These are phyloP conservation scores for Fusarium nanum DNA, from an alignment of 2,329 filamentous ascomycete genomes.

Conservation along the genomic window DNA sequence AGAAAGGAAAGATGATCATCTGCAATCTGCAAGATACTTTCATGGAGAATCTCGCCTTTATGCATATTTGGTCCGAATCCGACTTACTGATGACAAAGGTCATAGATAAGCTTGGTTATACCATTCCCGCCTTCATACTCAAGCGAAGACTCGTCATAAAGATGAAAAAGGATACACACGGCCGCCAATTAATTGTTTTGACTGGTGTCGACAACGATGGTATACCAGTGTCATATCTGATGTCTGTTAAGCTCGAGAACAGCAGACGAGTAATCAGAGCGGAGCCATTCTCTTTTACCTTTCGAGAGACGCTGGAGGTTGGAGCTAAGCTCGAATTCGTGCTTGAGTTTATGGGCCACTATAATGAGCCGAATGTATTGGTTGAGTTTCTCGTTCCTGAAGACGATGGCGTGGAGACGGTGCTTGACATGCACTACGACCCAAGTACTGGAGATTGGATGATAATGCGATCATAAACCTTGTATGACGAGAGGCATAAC, in stretches of 20 bases:
- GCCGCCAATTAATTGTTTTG: slow-evolving; percentile 46
- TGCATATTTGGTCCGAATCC: slow-evolving; percentile 52
- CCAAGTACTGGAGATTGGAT: slow-evolving; percentile 27
- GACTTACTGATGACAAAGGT: slow-evolving; percentile 56
- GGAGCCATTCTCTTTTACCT: slow-evolving; percentile 55
- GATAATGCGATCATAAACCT: background rate
- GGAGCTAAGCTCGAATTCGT: slow-evolving; percentile 51
- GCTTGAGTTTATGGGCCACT: slow-evolving; percentile 61
- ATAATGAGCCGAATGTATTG: slow-evolving; percentile 55
- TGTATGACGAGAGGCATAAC: too few species aligned
- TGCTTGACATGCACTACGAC: slow-evolving; percentile 31
- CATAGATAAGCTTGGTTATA: slow-evolving; percentile 54
- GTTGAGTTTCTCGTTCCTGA: slow-evolving; percentile 1
- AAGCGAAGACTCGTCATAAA: slow-evolving; percentile 50
- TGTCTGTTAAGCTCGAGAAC: slow-evolving; percentile 54
- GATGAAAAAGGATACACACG: slow-evolving; percentile 36
- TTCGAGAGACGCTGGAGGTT: slow-evolving; percentile 46
- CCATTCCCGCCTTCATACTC: slow-evolving; percentile 55
- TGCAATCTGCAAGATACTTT: slow-evolving; percentile 61
- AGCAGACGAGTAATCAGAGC: slow-evolving; percentile 50
- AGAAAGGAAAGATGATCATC: slow-evolving; percentile 53
- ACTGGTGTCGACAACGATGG: slow-evolving; percentile 56
- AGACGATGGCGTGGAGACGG: accelerated
- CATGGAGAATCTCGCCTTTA: slow-evolving; percentile 49
- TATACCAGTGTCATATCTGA: slow-evolving; percentile 56